Percentiles rank a stretch among this genome's conserved stretches.
Evolutionary conservation across 2,329 filamentous ascomycete genomes (phyloP).

Genomic region (Aschersonia sp.): DNA sequence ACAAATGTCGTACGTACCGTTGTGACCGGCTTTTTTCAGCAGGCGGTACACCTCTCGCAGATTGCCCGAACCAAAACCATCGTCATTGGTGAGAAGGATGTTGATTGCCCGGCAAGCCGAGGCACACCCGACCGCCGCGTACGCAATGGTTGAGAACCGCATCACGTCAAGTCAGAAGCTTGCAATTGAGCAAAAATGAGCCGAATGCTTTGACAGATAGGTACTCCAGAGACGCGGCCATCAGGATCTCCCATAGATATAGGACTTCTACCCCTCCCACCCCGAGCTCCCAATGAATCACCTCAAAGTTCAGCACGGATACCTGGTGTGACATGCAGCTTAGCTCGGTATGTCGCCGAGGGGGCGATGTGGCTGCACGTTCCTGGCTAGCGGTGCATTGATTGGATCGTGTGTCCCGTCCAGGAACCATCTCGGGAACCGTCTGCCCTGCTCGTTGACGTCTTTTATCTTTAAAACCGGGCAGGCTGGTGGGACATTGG

Average conservation of each 20-base stretch:
- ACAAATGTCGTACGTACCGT: slow-evolving; percentile 7
- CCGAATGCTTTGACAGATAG: too few species aligned
- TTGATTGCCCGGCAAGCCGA: slow-evolving; percentile 11
- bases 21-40: slow-evolving; percentile 13
- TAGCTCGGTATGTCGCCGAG: background rate
- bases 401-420: background rate
- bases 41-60: slow-evolving; percentile 15
- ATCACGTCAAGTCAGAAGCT: slow-evolving; percentile 3
- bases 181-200: too few species aligned
- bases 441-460: too few species aligned
- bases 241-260: too few species aligned
- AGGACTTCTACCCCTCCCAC: too few species aligned
- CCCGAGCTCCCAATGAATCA: too few species aligned
- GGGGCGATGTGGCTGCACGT: background rate
- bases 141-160: slow-evolving; percentile 9
- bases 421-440: too few species aligned
- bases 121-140: slow-evolving; percentile 6
- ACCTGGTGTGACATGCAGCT: background rate
- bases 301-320: background rate
- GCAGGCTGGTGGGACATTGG: too few species aligned
- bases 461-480: too few species aligned
- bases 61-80: slow-evolving; percentile 16
- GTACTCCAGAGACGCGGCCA: too few species aligned
- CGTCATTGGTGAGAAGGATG: slow-evolving; percentile 16
- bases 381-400: background rate